Evolutionary conservation across 1,139 yeast species (phyloP).

Genomic region (Pichia inconspicua): DNA sequence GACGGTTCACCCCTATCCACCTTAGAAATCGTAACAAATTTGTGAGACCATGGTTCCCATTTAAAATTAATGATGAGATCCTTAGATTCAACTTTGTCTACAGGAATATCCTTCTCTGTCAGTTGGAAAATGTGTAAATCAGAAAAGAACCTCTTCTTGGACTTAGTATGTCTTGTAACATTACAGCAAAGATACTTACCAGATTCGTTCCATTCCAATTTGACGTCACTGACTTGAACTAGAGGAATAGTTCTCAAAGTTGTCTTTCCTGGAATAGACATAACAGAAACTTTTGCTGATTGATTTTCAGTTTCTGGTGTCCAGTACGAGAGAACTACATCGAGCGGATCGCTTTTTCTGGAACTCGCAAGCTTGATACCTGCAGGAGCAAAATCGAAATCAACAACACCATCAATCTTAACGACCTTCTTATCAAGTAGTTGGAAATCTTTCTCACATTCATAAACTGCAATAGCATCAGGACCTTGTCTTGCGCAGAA

Average conservation of each 20-base stretch:
- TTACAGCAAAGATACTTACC: constrained; percentile 83
- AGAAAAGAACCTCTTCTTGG: constrained; percentile 85
- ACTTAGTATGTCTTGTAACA: constrained; percentile 95
- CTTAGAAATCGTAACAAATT: constrained; percentile 71
- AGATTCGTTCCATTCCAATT: constrained; percentile 90
- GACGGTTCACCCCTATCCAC: constrained; percentile 38
- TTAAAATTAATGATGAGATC: constrained; percentile 84
- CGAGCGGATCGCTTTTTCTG: constrained; percentile 41
- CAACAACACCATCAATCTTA: constrained; percentile 78
- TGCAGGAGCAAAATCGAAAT: constrained; percentile 94
- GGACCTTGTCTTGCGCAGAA: constrained; percentile 96
- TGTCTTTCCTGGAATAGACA: constrained; percentile 80
- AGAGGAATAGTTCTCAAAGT: constrained; percentile 85
- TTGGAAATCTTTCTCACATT: constrained; percentile 54
- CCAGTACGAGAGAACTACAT: constrained; percentile 83
- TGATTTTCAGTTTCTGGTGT: constrained; percentile 90
- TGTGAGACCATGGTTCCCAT: constrained; percentile 92
- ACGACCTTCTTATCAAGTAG: constrained; percentile 79
- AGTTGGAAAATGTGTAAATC: constrained; percentile 89
- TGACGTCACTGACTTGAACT: constrained; percentile 89
- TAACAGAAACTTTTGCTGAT: constrained; percentile 88
- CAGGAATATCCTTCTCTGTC: constrained; percentile 85
- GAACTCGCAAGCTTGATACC: constrained; percentile 58
- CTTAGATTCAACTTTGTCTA: constrained; percentile 87
- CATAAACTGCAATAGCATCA: constrained; percentile 85